A percentile compares a stretch with the other conserved stretches of the same genome.
These are phyloP conservation scores for Tremellales sp. DNA, from an alignment of 1,284 basidiomycete genomes.

Conservation along the genomic window DNA sequence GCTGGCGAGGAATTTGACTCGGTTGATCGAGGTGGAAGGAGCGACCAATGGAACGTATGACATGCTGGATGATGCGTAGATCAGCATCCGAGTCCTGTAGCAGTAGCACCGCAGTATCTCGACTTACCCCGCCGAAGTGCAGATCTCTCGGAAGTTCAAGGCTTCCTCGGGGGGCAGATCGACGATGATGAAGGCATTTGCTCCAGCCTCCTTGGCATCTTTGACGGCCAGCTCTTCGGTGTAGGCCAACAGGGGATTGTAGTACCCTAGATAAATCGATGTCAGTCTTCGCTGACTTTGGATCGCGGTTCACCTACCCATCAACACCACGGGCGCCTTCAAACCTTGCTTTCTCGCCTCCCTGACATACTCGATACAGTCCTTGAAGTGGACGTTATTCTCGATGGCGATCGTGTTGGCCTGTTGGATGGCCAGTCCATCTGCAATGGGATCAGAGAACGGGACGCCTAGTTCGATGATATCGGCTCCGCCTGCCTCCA, in stretches of 20 bases:
- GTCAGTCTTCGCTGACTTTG: not conserved
- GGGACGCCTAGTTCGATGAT: slow-evolving; percentile 95
- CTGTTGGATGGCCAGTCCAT: slow-evolving; percentile 87
- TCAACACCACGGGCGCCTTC: slow-evolving; percentile 80
- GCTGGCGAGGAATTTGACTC: slow-evolving; percentile 84
- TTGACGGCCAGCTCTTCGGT: slow-evolving; percentile 89
- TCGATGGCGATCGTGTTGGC: slow-evolving; percentile 85
- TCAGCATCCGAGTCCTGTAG: slow-evolving; percentile 2
- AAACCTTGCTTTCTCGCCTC: slow-evolving; percentile 79
- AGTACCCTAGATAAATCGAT: slow-evolving; percentile 66
- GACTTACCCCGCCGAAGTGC: slow-evolving; percentile 69
- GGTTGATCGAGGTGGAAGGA: slow-evolving; percentile 80
- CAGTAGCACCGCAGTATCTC: slow-evolving; percentile 5
- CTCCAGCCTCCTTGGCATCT: slow-evolving; percentile 82
- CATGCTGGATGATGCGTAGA: slow-evolving; percentile 55
- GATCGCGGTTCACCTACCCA: slow-evolving; percentile 61
- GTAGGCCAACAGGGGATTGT: slow-evolving; percentile 92
- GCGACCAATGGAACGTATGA: slow-evolving; percentile 97
- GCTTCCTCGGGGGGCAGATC: slow-evolving; percentile 98
- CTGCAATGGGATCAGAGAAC: slow-evolving; percentile 94
- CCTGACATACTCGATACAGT: slow-evolving; percentile 69
- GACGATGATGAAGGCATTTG: slow-evolving; percentile 96
- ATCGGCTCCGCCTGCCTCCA: slow-evolving; percentile 89
- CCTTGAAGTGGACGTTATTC: slow-evolving; percentile 70
- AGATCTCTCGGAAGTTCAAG: slow-evolving; percentile 80